phyloP scores from a whole-genome alignment of 805 yeast genomes.

The Metschnikowia chrysomelidarum region DNA sequence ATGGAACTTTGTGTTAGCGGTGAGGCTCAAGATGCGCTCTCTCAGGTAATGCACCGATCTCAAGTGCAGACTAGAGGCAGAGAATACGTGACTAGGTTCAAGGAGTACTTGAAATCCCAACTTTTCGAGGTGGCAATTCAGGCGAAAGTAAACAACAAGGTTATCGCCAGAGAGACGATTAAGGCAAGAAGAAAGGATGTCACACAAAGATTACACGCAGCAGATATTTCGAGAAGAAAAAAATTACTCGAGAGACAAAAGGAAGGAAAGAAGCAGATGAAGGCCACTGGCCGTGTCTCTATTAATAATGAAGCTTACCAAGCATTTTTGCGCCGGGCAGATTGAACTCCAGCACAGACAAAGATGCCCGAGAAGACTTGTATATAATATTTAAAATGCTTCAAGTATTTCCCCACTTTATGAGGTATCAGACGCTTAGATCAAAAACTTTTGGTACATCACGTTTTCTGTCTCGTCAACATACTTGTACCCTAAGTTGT shows the following conservation, averaged over 20 bases:
- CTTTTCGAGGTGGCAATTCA: slow-evolving; percentile 91
- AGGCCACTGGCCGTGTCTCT: slow-evolving; percentile 71
- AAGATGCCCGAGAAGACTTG: slow-evolving; percentile 2
- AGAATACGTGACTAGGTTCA: slow-evolving; percentile 81
- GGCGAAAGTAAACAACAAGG: slow-evolving; percentile 76
- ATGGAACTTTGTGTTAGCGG: slow-evolving; percentile 90
- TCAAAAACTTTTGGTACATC: slow-evolving; percentile 79
- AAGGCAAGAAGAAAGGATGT: slow-evolving; percentile 94
- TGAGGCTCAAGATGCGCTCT: slow-evolving; percentile 83
- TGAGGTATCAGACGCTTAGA: slow-evolving; percentile 9
- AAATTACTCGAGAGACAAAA: slow-evolving; percentile 85
- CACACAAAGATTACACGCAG: slow-evolving; percentile 88
- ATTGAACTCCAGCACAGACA: slow-evolving; percentile 10
- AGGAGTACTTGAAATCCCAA: slow-evolving; percentile 75
- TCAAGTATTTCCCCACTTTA: background rate
- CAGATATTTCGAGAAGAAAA: slow-evolving; percentile 87
- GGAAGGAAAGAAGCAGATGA: slow-evolving; percentile 87
- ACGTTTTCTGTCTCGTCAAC: slow-evolving; percentile 80
- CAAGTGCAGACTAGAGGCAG: slow-evolving; percentile 72
- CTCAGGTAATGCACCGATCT: slow-evolving; percentile 83
- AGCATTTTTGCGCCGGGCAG: slow-evolving; percentile 59
- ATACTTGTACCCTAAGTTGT: slow-evolving; percentile 70
- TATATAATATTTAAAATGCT: slow-evolving; percentile 3
- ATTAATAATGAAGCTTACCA: slow-evolving; percentile 87
- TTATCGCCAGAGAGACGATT: slow-evolving; percentile 88